phyloP scores from a whole-genome alignment of 2,329 filamentous ascomycete genomes.

The Fusarium haematococcum region DNA sequence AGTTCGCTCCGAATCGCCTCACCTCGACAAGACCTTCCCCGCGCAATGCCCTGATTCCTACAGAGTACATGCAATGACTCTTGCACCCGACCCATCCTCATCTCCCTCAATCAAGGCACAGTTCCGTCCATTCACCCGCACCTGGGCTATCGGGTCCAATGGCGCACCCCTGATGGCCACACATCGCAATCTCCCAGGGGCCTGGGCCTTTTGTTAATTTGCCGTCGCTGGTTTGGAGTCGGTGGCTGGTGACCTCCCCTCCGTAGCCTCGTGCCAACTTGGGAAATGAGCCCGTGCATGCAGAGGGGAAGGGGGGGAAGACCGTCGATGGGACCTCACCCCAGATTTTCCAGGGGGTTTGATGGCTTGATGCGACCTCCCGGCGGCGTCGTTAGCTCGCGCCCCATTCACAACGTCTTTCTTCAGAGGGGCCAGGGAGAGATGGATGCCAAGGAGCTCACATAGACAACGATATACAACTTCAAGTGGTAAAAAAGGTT shows the following conservation, averaged over 20 bases:
- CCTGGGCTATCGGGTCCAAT: not conserved
- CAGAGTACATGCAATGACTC: not conserved
- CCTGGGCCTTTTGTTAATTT: not conserved
- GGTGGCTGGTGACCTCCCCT: not conserved
- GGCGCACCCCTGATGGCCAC: conserved; percentile 5
- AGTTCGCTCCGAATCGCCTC: not conserved
- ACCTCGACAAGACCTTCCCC: not conserved
- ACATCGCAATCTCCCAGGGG: conserved; percentile 22
- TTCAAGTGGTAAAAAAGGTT: not conserved
- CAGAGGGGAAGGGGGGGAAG: conserved; percentile 10
- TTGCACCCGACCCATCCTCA: not conserved
- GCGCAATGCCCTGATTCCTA: not conserved
- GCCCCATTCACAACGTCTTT: conserved; percentile 4
- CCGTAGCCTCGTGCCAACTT: not conserved
- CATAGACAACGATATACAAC: not conserved
- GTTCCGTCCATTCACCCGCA: conserved; percentile 6
- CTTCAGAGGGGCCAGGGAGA: not conserved
- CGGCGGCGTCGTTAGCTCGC: not conserved
- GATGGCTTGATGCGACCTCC: conserved; percentile 19
- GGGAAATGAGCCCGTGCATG: conserved; percentile 38
- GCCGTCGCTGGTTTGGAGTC: not conserved
- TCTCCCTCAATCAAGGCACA: not conserved
- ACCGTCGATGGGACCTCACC: conserved; percentile 18
- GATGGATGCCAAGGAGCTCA: not conserved
- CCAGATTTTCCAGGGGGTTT: conserved; percentile 34